Evolutionary conservation across 768 basidiomycete genomes (phyloP), one percentile per base, ranked within the genome.

Genomic region (Xanthoconium purpureum): DNA sequence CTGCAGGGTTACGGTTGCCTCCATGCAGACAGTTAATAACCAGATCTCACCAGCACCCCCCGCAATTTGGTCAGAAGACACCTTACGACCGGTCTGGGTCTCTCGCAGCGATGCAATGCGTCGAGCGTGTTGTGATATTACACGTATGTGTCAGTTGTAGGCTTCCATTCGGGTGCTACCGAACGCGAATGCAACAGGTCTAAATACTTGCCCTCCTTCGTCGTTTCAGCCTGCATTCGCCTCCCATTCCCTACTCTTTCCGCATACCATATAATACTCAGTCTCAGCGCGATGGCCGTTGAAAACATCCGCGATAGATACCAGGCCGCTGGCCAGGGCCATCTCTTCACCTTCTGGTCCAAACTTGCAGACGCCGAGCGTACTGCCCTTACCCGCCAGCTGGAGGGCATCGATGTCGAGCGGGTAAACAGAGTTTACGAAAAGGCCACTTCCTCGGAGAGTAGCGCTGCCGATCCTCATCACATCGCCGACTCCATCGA

Each of bases 361-460:
- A 76, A 78, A 37, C 85, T 98, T 56, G 74, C 83, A 44, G 73
- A 84, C 6, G 51, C 76, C 5, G 87, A 95, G 64, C 90, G 84
- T 64, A 67, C 73, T 9, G 68, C 81, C 10, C 82, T 98, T 52
- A 69, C 80, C 56, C 66, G 73, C 13, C 96, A 98, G 73, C 85
- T 98, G 62, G 78, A 83, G 46, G 73, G 79, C 12, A 84, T 99
- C 69, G 86, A 98, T 71, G 86, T 97, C 63, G 82, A 88, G 56
- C 91, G 94, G 60, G 94, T 98, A 57, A 98, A 98, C 77, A 82
- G 85, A 63, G 83, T 98, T 63, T 95, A 85, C 82, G 66, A 78
- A 42, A 89, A 84, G 62, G 91, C 96, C 18, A 77, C 93, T 60
- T 62, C 78, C 37, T 78, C 84, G 6, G 91, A 94, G 69, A 76